phyloP scores from a whole-genome alignment of 352 stramenopile species.

The Phytophthora fragariae region DNA sequence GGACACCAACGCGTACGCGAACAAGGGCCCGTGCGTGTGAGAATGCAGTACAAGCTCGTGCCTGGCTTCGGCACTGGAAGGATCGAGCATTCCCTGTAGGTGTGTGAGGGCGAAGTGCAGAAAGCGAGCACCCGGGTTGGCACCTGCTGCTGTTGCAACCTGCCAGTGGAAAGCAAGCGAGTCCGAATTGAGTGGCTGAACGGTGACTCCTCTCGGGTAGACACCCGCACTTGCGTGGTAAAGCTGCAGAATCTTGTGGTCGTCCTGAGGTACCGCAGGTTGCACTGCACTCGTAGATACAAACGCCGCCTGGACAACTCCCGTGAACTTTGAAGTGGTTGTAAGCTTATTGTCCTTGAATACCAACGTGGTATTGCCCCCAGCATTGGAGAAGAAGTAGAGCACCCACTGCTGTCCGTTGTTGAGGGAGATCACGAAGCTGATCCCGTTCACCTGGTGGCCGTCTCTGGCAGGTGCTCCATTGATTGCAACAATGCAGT shows the following conservation, averaged over 20 bases:
- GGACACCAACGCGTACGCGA: conserved; percentile 53
- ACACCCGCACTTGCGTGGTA: conserved; percentile 69
- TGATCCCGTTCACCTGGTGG: conserved; percentile 45
- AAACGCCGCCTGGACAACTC: conserved; percentile 73
- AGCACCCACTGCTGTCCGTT: conserved; percentile 81
- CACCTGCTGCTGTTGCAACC: conserved; percentile 37
- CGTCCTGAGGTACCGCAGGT: conserved; percentile 25
- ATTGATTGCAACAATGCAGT: conserved; percentile 70
- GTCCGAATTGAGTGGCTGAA: conserved; percentile 40
- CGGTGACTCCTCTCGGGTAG: conserved; percentile 40
- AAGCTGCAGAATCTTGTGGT: conserved; percentile 58
- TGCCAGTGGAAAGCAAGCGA: conserved; percentile 74
- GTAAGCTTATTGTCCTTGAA: conserved; percentile 64
- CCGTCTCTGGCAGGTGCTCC: conserved; percentile 45
- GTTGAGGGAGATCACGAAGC: conserved; percentile 74
- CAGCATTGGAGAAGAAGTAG: conserved; percentile 58
- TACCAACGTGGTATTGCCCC: conserved; percentile 32
- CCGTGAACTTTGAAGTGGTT: conserved; percentile 59
- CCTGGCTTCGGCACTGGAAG: conserved; percentile 44
- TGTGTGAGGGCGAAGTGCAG: conserved; percentile 80
- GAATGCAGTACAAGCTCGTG: conserved; percentile 70
- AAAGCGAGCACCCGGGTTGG: conserved; percentile 43
- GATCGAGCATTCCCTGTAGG: conserved; percentile 63
- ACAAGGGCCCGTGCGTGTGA: conserved; percentile 77
- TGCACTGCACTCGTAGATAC: conserved; percentile 53